Percentiles rank a stretch among this genome's conserved stretches.
phyloP scores from a whole-genome alignment of 2,329 filamentous ascomycete genomes.

The Alternaria novae-zelandiae region DNA sequence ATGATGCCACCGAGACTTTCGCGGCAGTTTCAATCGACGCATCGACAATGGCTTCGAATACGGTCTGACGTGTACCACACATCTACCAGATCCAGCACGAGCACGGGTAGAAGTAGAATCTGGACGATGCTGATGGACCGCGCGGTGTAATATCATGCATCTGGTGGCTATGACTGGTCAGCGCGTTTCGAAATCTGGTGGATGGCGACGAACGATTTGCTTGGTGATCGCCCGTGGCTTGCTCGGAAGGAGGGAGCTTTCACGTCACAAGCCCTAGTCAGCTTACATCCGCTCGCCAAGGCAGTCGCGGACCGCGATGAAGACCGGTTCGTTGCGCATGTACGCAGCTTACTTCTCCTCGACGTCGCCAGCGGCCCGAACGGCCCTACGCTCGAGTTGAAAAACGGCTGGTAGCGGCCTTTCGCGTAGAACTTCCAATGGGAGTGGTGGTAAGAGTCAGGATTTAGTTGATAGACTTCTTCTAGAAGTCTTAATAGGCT shows the following conservation, averaged over 20 bases:
- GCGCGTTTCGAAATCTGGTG: not conserved
- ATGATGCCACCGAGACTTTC: not conserved
- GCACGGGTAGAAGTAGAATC: not conserved
- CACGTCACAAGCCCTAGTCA: slow-evolving; percentile 16
- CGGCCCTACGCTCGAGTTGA: not conserved
- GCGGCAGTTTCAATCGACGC: not conserved
- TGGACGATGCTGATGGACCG: not conserved
- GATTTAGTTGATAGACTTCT: not conserved
- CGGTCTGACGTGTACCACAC: slow-evolving; percentile 9
- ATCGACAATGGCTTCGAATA: not conserved
- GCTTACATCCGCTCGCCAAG: slow-evolving; percentile 16
- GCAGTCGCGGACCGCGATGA: slow-evolving; percentile 7
- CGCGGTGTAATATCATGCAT: not conserved
- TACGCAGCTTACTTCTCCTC: not conserved
- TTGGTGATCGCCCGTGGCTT: not conserved
- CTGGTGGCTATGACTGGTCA: slow-evolving; percentile 1
- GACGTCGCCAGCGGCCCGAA: slow-evolving; percentile 6
- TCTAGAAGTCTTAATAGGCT: slow-evolving; percentile 1
- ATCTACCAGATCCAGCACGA: not conserved
- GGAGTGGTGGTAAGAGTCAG: not conserved
- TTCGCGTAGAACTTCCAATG: not conserved
- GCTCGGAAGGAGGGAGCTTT: not conserved
- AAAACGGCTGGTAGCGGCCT: not conserved
- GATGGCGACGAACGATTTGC: slow-evolving; percentile 1
- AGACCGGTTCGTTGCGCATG: not conserved